Base-by-base conservation (phyloP, 108 stramenopile species). In the Pseudonitzschia multistriata region DNA sequence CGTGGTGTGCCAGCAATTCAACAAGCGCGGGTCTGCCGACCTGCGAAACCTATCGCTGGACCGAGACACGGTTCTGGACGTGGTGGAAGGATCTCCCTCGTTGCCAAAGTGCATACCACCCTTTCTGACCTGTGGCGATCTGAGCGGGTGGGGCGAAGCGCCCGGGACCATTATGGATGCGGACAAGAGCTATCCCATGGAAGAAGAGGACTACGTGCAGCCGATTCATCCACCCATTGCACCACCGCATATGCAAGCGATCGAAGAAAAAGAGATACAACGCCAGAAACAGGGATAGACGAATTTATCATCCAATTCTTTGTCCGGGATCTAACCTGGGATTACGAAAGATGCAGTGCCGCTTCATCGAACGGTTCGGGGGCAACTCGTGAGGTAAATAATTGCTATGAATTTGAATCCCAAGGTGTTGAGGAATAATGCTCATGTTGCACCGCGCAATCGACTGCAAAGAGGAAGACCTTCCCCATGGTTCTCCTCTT, bases 161-260 rank as follows among this genome's bases (percentile, higher is more conserved):
- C 70, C 70, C 40, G 73, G 75, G 4, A 76, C 70, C 27, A 79
- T 89, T 49, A 68, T 91, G 81, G 92, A 94, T 80, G 82, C 88
- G 6, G 90, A 94, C 63, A 89, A 86, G 80, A 87, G 87, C 48
- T 94, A 91, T 74, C 86, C 83, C 0, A 72, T 94, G 25, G 76
- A 82, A 21, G 81, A 81, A 62, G 61, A 74, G n/a, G 59, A 73
- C 50, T 77, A 79, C 40, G 72, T 73, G 13, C 68, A 80, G 21
- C 85, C 89, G 2, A 55, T 91, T 48, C 86, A 86, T 11, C 88
- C 86, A 21, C 92, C 92, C 1, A 91, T 91, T 25, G 74, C 65
- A 60, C 89, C 89, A 53, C 90, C 89, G 1, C 90, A 91, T 61
- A 35, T 29, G n/a, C 25, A 59, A 35, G 25, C 57, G 33, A 25